Evolutionary conservation across 2,329 filamentous ascomycete genomes (phyloP), one percentile per base, ranked within the genome.

Genomic region (Colletotrichum gloeosporioides): DNA sequence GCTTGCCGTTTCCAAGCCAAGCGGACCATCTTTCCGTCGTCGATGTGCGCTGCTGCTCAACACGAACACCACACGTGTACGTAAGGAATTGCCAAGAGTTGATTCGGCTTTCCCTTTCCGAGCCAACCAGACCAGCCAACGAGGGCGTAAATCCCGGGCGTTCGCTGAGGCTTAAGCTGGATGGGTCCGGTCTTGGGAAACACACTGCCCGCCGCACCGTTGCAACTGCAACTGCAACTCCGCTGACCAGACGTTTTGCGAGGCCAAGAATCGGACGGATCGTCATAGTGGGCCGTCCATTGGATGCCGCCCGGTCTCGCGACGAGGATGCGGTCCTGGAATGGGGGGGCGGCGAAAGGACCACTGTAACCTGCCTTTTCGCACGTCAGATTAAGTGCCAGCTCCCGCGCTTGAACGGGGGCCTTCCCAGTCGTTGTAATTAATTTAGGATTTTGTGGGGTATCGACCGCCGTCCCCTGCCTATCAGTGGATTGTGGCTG

Each of bases 381-480:
- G 29, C 39, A 29, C 29, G 44, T 73, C 44, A 69, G 39, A 69
- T 73, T 73, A 44, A 66, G 64, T 63, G 29, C 32, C 53, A 61
- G 15, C 57, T 73, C 57, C 44, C 64, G 59, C 49, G 15, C 34
- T 44, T 49, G 4, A 29, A 59, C 69, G 18, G 34, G 73, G 73
- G 39, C 44, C n/a, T 16, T 34, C 73, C 73, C n/a, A 31, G 73
- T 72, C 62, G 61, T 34, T 18, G 5, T 16, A 16, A 57, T 57
- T 73, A 59, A 69, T 61, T 76, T 69, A 44, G 39, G n/a, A 64
- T 36, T 73, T 49, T 69, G 55, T 73, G 73, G 73, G 73, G 70
- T 57, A 9, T 27, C 39, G 18, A 25, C 25, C 18, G 25, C 69
- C 57, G 44, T 22, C 57, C 62, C 63, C 63, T 73, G 73, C 49